Evolutionary conservation across 768 basidiomycete genomes (phyloP), one percentile per base, ranked within the genome.

Genomic region (Serendipita sp.): DNA sequence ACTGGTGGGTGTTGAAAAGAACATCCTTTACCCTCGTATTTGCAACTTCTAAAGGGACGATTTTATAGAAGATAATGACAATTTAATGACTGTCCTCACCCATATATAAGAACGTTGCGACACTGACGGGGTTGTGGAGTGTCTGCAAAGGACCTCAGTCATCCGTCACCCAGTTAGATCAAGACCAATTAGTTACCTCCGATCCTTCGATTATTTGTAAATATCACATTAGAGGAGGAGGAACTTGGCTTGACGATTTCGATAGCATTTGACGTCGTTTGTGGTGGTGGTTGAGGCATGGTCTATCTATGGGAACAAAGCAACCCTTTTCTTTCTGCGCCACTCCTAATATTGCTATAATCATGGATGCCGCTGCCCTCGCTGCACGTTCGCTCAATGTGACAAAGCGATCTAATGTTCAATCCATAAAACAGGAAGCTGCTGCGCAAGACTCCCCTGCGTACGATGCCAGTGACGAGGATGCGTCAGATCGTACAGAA

Each of bases 41-140:
- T 86, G 77, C 92, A 94, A 65, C 79, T 85, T 46, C 91, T 92
- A 65, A 64, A 67, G 41, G 68, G 67, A 7, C 41, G 7, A 41
- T 7, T 13, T 63, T 41, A 51, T 67, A 46, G 63, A 68, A 66
- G 8, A 63, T 67, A 62, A 63, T 67, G 68, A 32, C 3, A 30
- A 34, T 51, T 32, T 30, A 37, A 15, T 64, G 63, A 47, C 44
- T 67, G 58, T 34, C 68, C 75, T 51, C 68, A 93, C 92, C 93
- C 92, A 72, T 93, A 88, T 68, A 95, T 93, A 73, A 88, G 77
- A 63, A 93, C 84, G 77, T 96, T 95, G 71, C 89, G 84, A 75
- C 92, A 96, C 70, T 92, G 87, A 63, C 86, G 82, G 73, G 86
- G 84, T 54, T 60, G 3, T 44, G 54, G n/a, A n/a, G 63, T 11